Evolutionary conservation across 2,329 filamentous ascomycete genomes (phyloP), one percentile per base, ranked within the genome.

Genomic region (Trichoderma polysporum): DNA sequence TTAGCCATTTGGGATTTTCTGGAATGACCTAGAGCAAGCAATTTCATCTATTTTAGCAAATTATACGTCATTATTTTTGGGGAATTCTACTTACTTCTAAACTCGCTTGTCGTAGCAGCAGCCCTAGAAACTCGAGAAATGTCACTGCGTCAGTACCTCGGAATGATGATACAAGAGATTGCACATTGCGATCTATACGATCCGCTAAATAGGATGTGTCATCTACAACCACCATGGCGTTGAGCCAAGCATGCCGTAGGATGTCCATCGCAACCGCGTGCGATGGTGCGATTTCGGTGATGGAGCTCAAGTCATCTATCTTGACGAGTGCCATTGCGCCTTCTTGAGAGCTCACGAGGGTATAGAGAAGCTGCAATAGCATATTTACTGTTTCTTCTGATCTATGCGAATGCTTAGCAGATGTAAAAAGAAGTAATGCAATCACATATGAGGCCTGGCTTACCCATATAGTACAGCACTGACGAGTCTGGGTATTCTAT

Each of bases 101-200:
- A 25, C 83, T 78, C 10, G 86, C 76, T 57, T 82, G 82, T 5
- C 82, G 79, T 3, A 90, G 74, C 52, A 88, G 77, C 50, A 78
- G 77, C 17, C 82, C 84, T n/a, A 88, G 71, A 71, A 89, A 89
- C 45, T 79, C 79, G 2, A 90, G 77, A 3, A 90, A 78, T 0
- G 85, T 89, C 4, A 87, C 84, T 4, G 82, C 86, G 72, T 90
- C 86, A 10, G 87, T 89, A 12, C 83, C 83, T 41, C 80, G 83
- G 72, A 88, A 90, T 0, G 83, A 82, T 8, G 82, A 78, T 7
- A 85, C 79, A 3, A 90, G 79, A 9, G 74, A 75, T 39, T 80
- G 79, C 4, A 90, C 77, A 3, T 80, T 80, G 13, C 72, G 68
- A 69, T 86, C 79, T 49, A 90, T 80, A 68, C 81, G 83, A 12